Percentiles rank a stretch among this genome's conserved stretches.
Evolutionary conservation across 1,284 basidiomycete genomes (phyloP).

Genomic region (Trichosporon faecale): DNA sequence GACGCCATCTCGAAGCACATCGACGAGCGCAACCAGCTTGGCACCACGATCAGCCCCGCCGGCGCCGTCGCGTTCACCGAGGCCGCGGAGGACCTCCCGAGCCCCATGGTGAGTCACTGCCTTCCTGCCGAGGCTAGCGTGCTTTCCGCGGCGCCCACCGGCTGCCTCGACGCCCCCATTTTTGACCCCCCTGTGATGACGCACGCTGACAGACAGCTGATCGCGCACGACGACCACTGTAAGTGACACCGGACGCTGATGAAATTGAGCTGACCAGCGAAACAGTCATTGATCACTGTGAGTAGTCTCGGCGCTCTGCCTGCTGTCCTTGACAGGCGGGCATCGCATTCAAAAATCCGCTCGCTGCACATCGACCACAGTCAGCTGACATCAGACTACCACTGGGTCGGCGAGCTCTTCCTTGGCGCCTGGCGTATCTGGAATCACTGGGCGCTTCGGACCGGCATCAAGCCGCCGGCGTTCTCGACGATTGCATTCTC

Average conservation of each 20-base stretch:
- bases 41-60: constrained; percentile 20
- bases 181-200: not conserved
- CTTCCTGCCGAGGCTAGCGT: too few species aligned
- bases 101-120: constrained; percentile 31
- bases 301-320: constrained; percentile 1
- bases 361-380: too few species aligned
- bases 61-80: constrained; percentile 20
- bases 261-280: not conserved
- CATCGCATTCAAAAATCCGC: too few species aligned
- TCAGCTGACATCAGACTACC: constrained; percentile 29
- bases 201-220: constrained; percentile 22
- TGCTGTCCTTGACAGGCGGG: too few species aligned
- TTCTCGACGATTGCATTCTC: constrained; percentile 32
- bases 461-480: constrained; percentile 25
- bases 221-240: constrained; percentile 29
- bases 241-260: not conserved
- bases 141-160: not conserved
- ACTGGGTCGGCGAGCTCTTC: constrained; percentile 42
- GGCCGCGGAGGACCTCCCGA: constrained; percentile 20
- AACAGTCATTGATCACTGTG: constrained; percentile 34
- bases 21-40: constrained; percentile 25
- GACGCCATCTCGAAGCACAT: constrained; percentile 15
- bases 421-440: constrained; percentile 37
- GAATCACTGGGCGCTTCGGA: constrained; percentile 26
- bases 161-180: too few species aligned